A percentile compares a stretch with the other conserved stretches of the same genome.
These are phyloP conservation scores for Ochetophila trinervis DNA, from an alignment of 306 rosid genomes.

Conservation along the genomic window DNA sequence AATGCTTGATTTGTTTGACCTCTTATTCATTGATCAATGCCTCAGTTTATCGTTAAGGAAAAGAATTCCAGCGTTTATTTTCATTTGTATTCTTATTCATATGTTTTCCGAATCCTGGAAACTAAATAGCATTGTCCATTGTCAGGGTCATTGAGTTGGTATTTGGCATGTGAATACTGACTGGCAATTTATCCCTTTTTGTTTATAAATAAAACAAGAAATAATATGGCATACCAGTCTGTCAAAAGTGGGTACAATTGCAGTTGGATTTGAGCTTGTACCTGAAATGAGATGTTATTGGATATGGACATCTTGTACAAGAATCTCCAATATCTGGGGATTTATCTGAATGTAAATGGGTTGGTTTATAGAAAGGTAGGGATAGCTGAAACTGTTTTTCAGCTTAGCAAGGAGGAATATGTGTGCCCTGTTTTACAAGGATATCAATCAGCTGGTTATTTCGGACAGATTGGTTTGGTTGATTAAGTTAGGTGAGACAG, in stretches of 20 bases:
- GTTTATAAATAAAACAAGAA: too few relatives aligned
- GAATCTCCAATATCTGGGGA: neutral
- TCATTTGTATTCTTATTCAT: neutral
- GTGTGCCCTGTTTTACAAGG: too few relatives aligned
- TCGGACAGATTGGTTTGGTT: too few relatives aligned
- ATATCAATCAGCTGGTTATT: too few relatives aligned
- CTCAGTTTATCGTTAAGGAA: neutral
- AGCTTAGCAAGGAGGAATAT: too few relatives aligned
- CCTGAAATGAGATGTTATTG: neutral
- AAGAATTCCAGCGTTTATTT: slow-evolving; percentile 5
- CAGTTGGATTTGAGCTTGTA: neutral
- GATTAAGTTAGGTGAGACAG: too few relatives aligned
- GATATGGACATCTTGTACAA: neutral
- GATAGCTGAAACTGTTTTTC: too few relatives aligned
- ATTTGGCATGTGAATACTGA: slow-evolving; percentile 4
- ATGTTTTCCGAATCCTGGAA: neutral
- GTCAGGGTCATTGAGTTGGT: neutral
- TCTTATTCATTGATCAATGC: neutral
- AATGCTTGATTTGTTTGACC: neutral
- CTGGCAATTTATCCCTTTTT: neutral
- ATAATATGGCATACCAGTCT: neutral
- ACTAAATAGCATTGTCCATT: neutral
- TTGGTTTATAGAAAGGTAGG: neutral
- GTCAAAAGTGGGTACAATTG: neutral
- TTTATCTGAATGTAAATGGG: neutral